These are phyloP conservation scores for Perilla frutescens DNA, from an alignment of 257 asterid species.

Conservation along the genomic window DNA sequence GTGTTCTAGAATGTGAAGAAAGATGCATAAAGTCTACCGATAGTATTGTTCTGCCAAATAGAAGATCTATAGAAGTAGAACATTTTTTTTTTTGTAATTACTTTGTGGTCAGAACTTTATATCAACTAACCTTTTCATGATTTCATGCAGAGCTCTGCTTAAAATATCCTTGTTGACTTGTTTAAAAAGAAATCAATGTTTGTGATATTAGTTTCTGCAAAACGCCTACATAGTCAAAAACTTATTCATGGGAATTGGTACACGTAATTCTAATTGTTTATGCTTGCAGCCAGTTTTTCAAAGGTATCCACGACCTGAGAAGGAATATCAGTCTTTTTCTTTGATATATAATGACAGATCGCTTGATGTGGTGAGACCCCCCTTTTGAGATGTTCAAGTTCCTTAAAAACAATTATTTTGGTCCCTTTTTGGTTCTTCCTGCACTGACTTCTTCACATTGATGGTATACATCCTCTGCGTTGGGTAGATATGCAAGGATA, in stretches of 20 bases:
- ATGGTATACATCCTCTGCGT: slow-evolving; percentile 19
- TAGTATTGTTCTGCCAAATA: too few relatives aligned
- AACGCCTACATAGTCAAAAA: slow-evolving; percentile 25
- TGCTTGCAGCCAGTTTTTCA: slow-evolving; percentile 83
- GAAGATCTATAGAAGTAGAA: too few relatives aligned
- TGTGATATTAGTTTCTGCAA: neutral
- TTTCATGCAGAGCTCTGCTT: neutral
- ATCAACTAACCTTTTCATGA: too few relatives aligned
- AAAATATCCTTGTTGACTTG: slow-evolving; percentile 5
- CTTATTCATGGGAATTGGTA: slow-evolving; percentile 1
- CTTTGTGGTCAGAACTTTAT: too few relatives aligned
- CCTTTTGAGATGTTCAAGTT: slow-evolving; percentile 27
- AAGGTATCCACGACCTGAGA: slow-evolving; percentile 93
- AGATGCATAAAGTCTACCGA: too few relatives aligned
- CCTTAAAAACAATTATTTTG: slow-evolving; percentile 27
- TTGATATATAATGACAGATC: slow-evolving; percentile 90
- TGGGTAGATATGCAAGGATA: slow-evolving; percentile 88
- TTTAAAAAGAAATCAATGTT: slow-evolving; percentile 9
- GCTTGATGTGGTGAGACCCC: slow-evolving; percentile 80
- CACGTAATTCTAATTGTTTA: slow-evolving; percentile 18
- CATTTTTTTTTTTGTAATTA: too few relatives aligned
- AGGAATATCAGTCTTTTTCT: slow-evolving; percentile 95
- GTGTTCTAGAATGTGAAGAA: too few relatives aligned
- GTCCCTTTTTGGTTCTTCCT: slow-evolving; percentile 32
- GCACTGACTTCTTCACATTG: slow-evolving; percentile 28